Evolutionary conservation across 2,329 filamentous ascomycete species (phyloP).

Genomic region (Stagonosporopsis rhizophila): DNA sequence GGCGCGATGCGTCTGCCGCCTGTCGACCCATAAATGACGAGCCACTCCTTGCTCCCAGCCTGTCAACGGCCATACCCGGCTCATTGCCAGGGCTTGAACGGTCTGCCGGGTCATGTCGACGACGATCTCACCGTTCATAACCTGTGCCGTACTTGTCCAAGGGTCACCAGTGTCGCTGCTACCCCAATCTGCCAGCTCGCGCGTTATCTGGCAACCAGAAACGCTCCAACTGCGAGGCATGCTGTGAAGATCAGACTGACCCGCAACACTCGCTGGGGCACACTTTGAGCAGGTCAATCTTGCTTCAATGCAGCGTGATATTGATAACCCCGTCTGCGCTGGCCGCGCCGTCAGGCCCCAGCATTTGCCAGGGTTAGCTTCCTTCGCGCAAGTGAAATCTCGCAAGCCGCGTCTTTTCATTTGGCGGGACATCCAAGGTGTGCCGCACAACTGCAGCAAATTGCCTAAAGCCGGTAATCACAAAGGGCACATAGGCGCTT

Average conservation of each 20-base stretch:
- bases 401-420: slow-evolving; percentile 34
- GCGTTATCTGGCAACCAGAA: not conserved
- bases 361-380: slow-evolving; percentile 33
- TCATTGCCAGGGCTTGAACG: slow-evolving; percentile 47
- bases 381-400: slow-evolving; percentile 39
- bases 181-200: not conserved
- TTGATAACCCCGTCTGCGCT: slow-evolving; percentile 39
- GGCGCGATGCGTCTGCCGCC: slow-evolving; percentile 30
- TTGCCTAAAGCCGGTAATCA: slow-evolving; percentile 28
- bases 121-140: slow-evolving; percentile 26
- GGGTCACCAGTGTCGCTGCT: not conserved
- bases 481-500: slow-evolving; percentile 35
- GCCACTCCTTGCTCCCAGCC: slow-evolving; percentile 24
- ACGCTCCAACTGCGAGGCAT: slow-evolving; percentile 1
- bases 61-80: slow-evolving; percentile 44
- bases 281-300: slow-evolving; percentile 29
- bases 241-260: not conserved
- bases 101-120: slow-evolving; percentile 33
- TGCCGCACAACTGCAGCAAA: slow-evolving; percentile 36
- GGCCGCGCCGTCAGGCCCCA: slow-evolving; percentile 30
- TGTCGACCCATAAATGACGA: slow-evolving; percentile 43
- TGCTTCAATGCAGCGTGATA: slow-evolving; percentile 39
- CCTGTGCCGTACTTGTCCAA: slow-evolving; percentile 1
- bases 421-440: slow-evolving; percentile 29
- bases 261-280: slow-evolving; percentile 11